Conservation (phyloP, 345 rosid species). For the Sonneratia alba region DNA sequence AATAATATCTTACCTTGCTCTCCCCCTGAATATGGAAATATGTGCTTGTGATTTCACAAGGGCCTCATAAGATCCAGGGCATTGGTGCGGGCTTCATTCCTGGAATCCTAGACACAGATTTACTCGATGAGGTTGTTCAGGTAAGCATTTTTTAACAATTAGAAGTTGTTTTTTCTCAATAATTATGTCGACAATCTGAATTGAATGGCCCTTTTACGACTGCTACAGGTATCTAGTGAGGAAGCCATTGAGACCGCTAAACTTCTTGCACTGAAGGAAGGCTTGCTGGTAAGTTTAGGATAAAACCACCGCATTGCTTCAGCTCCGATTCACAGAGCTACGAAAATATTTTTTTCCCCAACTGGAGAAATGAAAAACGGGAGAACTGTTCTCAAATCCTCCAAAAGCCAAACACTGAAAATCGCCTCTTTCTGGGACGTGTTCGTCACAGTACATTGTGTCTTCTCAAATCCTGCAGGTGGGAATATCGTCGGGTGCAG, state of each 20-base stretch:
- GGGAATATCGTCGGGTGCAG: constrained; percentile 71
- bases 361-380: no score
- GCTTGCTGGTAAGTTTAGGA: constrained; percentile 27
- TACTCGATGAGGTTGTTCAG: constrained; percentile 39
- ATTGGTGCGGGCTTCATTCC: constrained; percentile 62
- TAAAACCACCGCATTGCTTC: background rate
- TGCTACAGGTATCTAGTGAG: constrained; percentile 37
- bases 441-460: background rate
- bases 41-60: constrained; percentile 1
- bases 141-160: constrained; percentile 14
- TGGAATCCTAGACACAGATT: constrained; percentile 26
- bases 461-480: constrained; percentile 19
- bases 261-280: constrained; percentile 45
- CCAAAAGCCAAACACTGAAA: background rate
- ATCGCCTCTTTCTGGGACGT: background rate
- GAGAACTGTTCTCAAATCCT: no score
- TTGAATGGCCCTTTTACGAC: background rate
- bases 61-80: constrained; percentile 50
- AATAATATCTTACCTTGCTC: no score
- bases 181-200: background rate
- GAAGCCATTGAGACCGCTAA: constrained; percentile 44
- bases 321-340: background rate
- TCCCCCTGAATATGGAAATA: background rate
- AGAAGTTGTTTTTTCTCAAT: background rate
- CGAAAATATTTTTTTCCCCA: no score